Evolutionary conservation across 306 rosid species (phyloP), one percentile per base, ranked within the genome.

Genomic region (Dryas alaskensis): DNA sequence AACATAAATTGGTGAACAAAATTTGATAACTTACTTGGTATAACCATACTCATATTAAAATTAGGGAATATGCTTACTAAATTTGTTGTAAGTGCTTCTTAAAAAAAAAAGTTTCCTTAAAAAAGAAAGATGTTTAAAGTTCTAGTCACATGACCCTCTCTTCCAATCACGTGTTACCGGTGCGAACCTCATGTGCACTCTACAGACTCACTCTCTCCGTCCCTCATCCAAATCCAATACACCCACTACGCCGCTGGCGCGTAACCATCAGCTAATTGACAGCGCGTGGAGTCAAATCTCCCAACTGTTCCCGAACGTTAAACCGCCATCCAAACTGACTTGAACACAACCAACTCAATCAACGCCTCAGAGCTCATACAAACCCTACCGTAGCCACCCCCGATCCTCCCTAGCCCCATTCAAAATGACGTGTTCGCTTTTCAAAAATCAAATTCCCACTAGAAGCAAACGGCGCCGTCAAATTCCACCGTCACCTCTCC

Each of bases 391-490:
- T 3, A 0, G 1, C 31, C n/a, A 4, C 60, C 64, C 16, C 40
- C 1, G 50, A 79, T 43, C 48, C 9, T 7, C 5, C 82, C 22
- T 11, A 5, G 40, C 25, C 12, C 17, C 53, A 60, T 74, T 70
- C 61, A 70, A 81, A 69, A 59, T 13, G 52, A 25, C 69, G 11
- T 9, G 19, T 55, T 53, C 52, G 31, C 84, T 80, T 82, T 84
- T 82, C 80, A 82, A 88, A 84, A 22, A 85, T 81, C 59, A 81
- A 83, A 84, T 75, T 78, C 87, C 86, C 83, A 54, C 87, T 70
- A 22, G 66, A 81, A 78, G 6, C 79, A 16, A 82, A 86, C 89
- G 82, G 77, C 60, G 52, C 79, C 75, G 88, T 80, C 40, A 55
- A 57, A 6, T 16, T 4, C 53, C 42, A 17, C 83, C 72, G 72